Conservation (phyloP, 2,329 filamentous ascomycete genomes). For the Piedraia hortae region DNA sequence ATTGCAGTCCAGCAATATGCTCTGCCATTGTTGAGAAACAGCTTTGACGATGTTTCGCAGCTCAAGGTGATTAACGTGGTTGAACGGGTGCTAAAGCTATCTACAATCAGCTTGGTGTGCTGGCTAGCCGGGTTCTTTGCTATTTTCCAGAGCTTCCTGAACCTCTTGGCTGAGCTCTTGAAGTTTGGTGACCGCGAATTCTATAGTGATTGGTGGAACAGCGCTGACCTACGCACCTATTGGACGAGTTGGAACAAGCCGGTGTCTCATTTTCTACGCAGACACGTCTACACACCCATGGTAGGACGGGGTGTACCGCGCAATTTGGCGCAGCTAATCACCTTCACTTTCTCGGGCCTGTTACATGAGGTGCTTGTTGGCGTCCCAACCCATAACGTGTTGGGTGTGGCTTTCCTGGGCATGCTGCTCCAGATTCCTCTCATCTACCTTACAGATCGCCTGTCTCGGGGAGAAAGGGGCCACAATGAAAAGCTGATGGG, state of each 20-base stretch:
- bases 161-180: conserved; percentile 72
- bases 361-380: conserved; percentile 84
- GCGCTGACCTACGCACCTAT: conserved; percentile 56
- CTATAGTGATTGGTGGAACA: conserved; percentile 98
- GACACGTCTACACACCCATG: conserved; percentile 75
- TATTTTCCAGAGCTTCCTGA: conserved; percentile 76
- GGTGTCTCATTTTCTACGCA: conserved; percentile 85
- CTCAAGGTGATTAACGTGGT: conserved; percentile 58
- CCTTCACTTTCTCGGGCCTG: conserved; percentile 70
- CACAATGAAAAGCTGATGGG: conserved; percentile 54
- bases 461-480: conserved; percentile 55
- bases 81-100: conserved; percentile 80
- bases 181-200: conserved; percentile 81
- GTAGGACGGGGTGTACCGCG: conserved; percentile 41
- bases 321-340: conserved; percentile 41
- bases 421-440: conserved; percentile 87
- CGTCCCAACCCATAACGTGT: conserved; percentile 47
- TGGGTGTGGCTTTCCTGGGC: conserved; percentile 71
- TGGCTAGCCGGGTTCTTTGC: conserved; percentile 97
- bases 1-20: conserved; percentile 85
- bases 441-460: conserved; percentile 49
- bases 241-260: conserved; percentile 97
- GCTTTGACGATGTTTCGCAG: conserved; percentile 57
- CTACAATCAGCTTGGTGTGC: conserved; percentile 80
- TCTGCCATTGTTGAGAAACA: conserved; percentile 67